Evolutionary conservation across 805 yeast species (phyloP).

Genomic region (Yarrowia sp.): DNA sequence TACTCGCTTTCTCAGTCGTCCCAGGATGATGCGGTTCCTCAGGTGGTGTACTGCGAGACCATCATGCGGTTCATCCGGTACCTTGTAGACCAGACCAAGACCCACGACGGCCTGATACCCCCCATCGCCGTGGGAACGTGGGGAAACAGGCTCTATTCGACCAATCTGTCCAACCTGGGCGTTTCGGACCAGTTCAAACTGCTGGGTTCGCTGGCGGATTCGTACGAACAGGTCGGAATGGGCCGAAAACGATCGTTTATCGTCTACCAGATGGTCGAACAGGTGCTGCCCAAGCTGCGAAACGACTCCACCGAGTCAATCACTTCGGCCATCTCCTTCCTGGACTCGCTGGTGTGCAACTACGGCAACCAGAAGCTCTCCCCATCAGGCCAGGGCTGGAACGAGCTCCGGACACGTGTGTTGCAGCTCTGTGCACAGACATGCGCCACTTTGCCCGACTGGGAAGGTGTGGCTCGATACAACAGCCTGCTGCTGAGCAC

Average conservation of each 20-base stretch:
- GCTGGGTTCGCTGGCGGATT: conserved; percentile 67
- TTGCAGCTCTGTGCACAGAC: conserved; percentile 60
- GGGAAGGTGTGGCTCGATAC: conserved; percentile 54
- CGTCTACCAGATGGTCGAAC: conserved; percentile 21
- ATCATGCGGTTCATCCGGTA: conserved; percentile 62
- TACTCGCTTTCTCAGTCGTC: conserved; percentile 62
- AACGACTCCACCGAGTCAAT: conserved; percentile 22
- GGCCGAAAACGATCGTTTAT: conserved; percentile 56
- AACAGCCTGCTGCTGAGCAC: conserved; percentile 63
- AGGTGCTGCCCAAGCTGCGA: conserved; percentile 30
- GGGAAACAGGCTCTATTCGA: conserved; percentile 57
- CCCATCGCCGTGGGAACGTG: conserved; percentile 57
- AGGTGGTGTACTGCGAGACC: conserved; percentile 75
- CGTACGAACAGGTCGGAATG: conserved; percentile 68
- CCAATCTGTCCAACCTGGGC: conserved; percentile 56
- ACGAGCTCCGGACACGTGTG: conserved; percentile 61
- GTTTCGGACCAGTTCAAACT: conserved; percentile 64
- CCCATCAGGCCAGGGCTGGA: conserved; percentile 58
- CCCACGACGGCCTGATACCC: conserved; percentile 39
- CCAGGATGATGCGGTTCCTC: conserved; percentile 81
- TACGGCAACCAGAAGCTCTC: conserved; percentile 60
- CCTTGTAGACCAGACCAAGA: conserved; percentile 49
- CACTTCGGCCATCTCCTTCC: conserved; percentile 48
- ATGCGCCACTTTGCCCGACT: conserved; percentile 60
- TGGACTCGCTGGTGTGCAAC: conserved; percentile 58